Evolutionary conservation across 805 yeast species (phyloP).

Genomic region (Saccharomycopsis sp.): DNA sequence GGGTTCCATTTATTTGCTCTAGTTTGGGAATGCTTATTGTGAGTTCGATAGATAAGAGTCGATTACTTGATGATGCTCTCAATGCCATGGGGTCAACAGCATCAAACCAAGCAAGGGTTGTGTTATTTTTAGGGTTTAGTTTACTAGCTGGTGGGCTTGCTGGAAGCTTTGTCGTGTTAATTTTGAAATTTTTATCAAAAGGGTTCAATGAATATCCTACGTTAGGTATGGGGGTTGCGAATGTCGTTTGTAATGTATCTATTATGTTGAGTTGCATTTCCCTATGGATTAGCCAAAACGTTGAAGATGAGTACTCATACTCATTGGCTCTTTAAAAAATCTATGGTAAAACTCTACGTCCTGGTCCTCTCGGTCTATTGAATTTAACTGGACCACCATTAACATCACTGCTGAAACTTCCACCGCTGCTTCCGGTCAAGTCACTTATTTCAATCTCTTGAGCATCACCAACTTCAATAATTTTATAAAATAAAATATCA

Average conservation of each 20-base stretch:
- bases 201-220: conserved; percentile 75
- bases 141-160: conserved; percentile 90
- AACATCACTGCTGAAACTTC: conserved; percentile 21
- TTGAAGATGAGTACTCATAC: conserved; percentile 93
- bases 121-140: conserved; percentile 87
- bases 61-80: conserved; percentile 31
- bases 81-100: conserved; percentile 33
- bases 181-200: conserved; percentile 75
- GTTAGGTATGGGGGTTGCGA: conserved; percentile 87
- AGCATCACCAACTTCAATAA: conserved; percentile 67
- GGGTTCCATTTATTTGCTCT: conserved; percentile 91
- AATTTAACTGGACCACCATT: conserved; percentile 11
- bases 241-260: conserved; percentile 70
- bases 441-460: conserved; percentile 56
- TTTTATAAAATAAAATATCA: conserved; percentile 35
- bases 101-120: conserved; percentile 84
- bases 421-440: conserved; percentile 28
- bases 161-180: conserved; percentile 83
- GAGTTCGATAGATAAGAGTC: conserved; percentile 39
- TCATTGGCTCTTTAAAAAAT: conserved; percentile 62
- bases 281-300: conserved; percentile 90
- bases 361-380: conserved; percentile 20
- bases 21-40: conserved; percentile 81
- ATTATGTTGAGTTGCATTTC: conserved; percentile 85
- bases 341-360: no score